phyloP scores from a whole-genome alignment of 2,329 filamentous ascomycete species.

The Aurifilum marmelostoma region DNA sequence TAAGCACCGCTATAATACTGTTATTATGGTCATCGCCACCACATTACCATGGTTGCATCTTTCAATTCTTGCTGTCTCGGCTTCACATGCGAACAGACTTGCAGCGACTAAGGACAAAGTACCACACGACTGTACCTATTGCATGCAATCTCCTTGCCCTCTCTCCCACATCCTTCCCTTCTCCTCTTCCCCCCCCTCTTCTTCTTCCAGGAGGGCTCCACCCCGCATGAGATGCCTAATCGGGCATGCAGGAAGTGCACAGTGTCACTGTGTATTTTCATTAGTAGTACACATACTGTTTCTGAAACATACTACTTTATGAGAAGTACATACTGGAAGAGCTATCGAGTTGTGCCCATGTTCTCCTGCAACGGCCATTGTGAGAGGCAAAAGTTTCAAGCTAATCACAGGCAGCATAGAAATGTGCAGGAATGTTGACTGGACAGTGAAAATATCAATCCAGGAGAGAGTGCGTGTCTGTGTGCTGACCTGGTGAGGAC shows the following conservation, averaged over 20 bases:
- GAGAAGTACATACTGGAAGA: neutral
- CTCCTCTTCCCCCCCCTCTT: neutral
- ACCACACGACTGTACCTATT: neutral
- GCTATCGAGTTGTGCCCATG: too few species aligned
- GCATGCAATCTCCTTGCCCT: neutral
- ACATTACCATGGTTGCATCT: neutral
- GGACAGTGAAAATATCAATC: too few species aligned
- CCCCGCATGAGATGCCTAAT: neutral
- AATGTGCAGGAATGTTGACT: too few species aligned
- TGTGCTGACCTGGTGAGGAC: neutral
- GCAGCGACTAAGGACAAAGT: neutral
- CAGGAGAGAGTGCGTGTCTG: neutral
- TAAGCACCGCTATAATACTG: neutral
- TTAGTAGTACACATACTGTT: neutral
- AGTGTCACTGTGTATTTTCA: neutral
- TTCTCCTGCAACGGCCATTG: neutral
- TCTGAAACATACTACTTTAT: neutral
- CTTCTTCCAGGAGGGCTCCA: neutral
- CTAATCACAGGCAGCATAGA: neutral
- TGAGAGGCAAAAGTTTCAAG: neutral
- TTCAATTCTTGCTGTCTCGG: neutral
- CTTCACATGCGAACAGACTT: conserved; percentile 14
- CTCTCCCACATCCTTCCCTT: neutral
- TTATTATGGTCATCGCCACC: neutral
- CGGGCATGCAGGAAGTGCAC: neutral